Evolutionary conservation across 495 filamentous ascomycete species (phyloP), one percentile per base, ranked within the genome.

Genomic region (Penicillium canescens): DNA sequence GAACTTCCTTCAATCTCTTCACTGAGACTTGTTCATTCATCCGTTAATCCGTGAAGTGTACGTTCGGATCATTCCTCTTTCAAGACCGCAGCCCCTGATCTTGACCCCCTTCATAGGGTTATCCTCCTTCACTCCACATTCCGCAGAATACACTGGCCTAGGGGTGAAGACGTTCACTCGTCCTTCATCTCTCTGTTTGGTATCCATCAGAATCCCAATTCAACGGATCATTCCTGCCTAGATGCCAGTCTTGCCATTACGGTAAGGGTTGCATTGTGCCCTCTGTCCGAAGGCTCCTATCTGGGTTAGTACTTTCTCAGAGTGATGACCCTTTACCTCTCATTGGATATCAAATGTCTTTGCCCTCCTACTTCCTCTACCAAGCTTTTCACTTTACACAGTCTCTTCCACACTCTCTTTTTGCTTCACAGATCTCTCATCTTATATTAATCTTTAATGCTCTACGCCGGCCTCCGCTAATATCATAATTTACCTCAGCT

Each of bases 81-180:
- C 66, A 61, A 58, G 55, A 58, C 62, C 59, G 57, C 62, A 53
- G 58, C 67, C 72, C 73, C 76, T 70, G 60, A 72, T 75, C 66
- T 59, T 66, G 57, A 56, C 56, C 67, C 71, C 75, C 70, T 73
- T 61, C 67, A 68, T 73, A 78, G 73, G 73, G 71, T 73, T 73
- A 34, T 60, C 51, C 45, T 63, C 62, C 65, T 73, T 61, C 60
- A 65, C 66, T 71, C 79, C 78, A 82, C 79, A 81, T 82, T 80
- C 80, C 79, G 68, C 73, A 78, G 72, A 55, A 62, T 58, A 61
- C 72, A 57, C 51, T 59, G 57, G 65, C 66, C 72, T 75, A 77
- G 69, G 75, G 81, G 84, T 80, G 84, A 84, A 86, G 81, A 81
- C 83, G 83, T 86, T 86, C 74, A 77, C 81, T 86, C 83, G 84